Evolutionary conservation across 116 monocot species (phyloP).

Genomic region (Zostera marina): DNA sequence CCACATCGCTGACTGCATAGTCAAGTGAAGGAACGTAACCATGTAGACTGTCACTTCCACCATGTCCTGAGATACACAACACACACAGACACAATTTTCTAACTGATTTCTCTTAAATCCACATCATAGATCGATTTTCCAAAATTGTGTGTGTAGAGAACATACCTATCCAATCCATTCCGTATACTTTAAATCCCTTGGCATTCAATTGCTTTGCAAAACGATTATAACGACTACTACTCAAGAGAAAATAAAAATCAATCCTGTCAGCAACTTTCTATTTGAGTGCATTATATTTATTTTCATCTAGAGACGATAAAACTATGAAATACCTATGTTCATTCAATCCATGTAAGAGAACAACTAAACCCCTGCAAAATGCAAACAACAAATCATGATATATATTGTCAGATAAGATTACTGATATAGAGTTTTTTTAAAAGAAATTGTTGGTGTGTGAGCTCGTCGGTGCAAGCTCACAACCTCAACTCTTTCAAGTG

Average conservation of each 20-base stretch:
- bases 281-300: background rate
- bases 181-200: conserved; percentile 79
- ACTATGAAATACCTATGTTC: conserved; percentile 58
- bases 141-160: background rate
- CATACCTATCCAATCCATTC: conserved; percentile 94
- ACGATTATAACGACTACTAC: conserved; percentile 71
- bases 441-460: no score
- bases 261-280: conserved; percentile 1
- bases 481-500: no score
- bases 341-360: conserved; percentile 79
- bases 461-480: no score
- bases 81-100: no score
- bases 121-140: no score
- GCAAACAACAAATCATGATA: background rate
- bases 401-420: no score
- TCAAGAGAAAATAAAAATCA: conserved; percentile 8
- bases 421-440: no score
- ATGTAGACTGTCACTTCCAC: conserved; percentile 87
- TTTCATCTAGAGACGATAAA: background rate
- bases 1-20: conserved; percentile 72
- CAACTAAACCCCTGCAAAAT: conserved; percentile 51
- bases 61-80: conserved; percentile 42
- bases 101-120: no score
- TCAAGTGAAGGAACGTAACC: conserved; percentile 94
- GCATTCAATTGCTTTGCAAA: conserved; percentile 65